Percentiles rank a stretch among this genome's conserved stretches.
Evolutionary conservation across 1,139 yeast species (phyloP).

Genomic region (Zygosaccharomyces sapae): DNA sequence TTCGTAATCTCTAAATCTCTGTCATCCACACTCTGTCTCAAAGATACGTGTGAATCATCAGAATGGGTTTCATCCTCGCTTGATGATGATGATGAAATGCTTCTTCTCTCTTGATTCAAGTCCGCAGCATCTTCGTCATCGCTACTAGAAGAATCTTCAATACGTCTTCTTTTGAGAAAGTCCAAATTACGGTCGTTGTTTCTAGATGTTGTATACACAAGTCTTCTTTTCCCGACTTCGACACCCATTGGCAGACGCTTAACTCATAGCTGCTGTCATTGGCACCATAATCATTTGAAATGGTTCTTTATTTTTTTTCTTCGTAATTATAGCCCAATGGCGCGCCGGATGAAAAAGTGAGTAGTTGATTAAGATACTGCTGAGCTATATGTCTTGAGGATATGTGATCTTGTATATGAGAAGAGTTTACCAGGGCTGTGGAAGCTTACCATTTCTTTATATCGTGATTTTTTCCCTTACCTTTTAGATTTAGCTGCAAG

Average conservation of each 20-base stretch:
- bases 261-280: background rate
- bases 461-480: background rate
- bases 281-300: background rate
- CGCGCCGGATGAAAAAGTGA: background rate
- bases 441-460: background rate
- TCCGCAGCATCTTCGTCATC: background rate
- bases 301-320: background rate
- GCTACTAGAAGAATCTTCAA: conserved; percentile 3
- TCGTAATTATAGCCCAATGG: background rate
- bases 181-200: conserved; percentile 7
- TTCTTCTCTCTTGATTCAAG: background rate
- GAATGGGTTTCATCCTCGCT: background rate
- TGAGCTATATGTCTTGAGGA: background rate
- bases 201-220: conserved; percentile 11
- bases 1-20: conserved; percentile 12
- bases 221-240: conserved; percentile 5
- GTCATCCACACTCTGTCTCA: conserved; percentile 13
- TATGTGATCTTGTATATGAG: background rate
- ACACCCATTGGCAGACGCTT: background rate
- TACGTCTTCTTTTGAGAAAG: conserved; percentile 9
- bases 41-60: conserved; percentile 3
- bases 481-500: background rate
- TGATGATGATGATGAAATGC: background rate
- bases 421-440: no score
- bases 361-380: background rate